phyloP scores from a whole-genome alignment of 192 early-diverging fungal species.

The Radiomyces spectabilis region DNA sequence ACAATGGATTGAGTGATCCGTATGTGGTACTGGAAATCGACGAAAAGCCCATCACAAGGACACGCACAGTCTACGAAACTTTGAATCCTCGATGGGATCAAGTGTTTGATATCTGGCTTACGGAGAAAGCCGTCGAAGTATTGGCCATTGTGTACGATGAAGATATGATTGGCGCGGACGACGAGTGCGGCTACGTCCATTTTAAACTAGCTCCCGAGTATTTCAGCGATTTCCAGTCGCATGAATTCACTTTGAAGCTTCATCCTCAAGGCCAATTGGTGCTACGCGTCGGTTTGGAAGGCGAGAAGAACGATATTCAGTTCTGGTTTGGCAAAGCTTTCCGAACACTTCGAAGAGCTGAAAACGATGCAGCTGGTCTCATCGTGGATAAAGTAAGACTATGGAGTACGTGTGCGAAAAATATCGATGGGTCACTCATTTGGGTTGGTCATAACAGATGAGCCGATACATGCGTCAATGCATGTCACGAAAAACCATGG shows the following conservation, averaged over 20 bases:
- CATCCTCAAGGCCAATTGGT: slow-evolving; percentile 60
- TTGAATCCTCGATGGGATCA: slow-evolving; percentile 78
- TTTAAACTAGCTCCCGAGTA: slow-evolving; percentile 49
- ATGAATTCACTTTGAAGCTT: slow-evolving; percentile 61
- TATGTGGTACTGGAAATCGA: slow-evolving; percentile 56
- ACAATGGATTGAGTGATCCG: slow-evolving; percentile 50
- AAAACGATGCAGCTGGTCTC: slow-evolving; percentile 58
- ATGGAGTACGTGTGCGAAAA: not conserved
- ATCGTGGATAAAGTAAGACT: slow-evolving; percentile 57
- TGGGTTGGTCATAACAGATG: no score
- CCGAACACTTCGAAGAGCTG: slow-evolving; percentile 57
- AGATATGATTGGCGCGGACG: slow-evolving; percentile 42
- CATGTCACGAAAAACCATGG: slow-evolving; percentile 52
- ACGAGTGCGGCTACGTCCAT: slow-evolving; percentile 51
- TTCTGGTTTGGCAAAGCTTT: slow-evolving; percentile 79
- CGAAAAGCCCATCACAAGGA: slow-evolving; percentile 34
- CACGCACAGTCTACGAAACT: slow-evolving; percentile 55
- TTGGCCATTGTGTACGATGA: slow-evolving; percentile 40
- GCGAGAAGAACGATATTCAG: slow-evolving; percentile 70
- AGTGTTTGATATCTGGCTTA: slow-evolving; percentile 56
- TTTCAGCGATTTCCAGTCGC: slow-evolving; percentile 53
- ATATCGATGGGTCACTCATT: no score
- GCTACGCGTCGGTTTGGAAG: slow-evolving; percentile 68
- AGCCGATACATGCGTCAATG: slow-evolving; percentile 54
- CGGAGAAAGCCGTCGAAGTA: slow-evolving; percentile 34